A percentile compares a stretch with the other conserved stretches of the same genome.
Conservation (phyloP, 2,329 filamentous ascomycete species). For the Diaporthe velutina region DNA sequence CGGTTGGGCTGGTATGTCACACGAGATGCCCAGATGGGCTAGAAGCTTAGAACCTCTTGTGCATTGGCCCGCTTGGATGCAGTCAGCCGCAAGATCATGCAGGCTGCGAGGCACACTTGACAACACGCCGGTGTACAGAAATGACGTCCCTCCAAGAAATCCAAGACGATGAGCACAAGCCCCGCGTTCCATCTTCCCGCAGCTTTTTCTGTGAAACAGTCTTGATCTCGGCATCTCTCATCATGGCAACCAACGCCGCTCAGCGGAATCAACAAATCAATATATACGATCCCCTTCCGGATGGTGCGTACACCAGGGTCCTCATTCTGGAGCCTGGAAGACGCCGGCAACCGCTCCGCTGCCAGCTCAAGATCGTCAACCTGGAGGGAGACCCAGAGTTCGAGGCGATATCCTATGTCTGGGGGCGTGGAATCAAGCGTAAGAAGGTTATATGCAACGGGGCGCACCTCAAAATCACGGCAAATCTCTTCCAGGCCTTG, state of each 20-base stretch:
- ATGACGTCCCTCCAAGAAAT: neutral
- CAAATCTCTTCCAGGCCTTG: constrained; percentile 1
- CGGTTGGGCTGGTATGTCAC: neutral
- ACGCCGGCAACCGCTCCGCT: neutral
- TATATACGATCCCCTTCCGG: neutral
- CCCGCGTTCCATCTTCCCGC: no score
- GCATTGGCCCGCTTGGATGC: neutral
- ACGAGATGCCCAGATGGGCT: neutral
- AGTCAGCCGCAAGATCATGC: neutral
- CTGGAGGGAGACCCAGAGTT: neutral
- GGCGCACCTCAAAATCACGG: neutral
- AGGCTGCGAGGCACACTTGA: neutral
- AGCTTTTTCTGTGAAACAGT: neutral
- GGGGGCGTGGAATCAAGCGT: neutral
- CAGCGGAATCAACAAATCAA: neutral
- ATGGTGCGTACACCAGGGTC: neutral
- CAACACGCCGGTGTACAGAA: neutral
- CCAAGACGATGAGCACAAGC: no score
- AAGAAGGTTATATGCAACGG: neutral
- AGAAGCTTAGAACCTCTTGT: neutral
- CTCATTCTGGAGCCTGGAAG: neutral
- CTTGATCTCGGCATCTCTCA: no score
- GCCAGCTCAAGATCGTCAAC: neutral
- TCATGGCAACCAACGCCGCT: neutral
- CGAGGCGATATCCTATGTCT: constrained; percentile 23